phyloP scores from a whole-genome alignment of 257 asterid species.

The Penstemon barbatus region DNA sequence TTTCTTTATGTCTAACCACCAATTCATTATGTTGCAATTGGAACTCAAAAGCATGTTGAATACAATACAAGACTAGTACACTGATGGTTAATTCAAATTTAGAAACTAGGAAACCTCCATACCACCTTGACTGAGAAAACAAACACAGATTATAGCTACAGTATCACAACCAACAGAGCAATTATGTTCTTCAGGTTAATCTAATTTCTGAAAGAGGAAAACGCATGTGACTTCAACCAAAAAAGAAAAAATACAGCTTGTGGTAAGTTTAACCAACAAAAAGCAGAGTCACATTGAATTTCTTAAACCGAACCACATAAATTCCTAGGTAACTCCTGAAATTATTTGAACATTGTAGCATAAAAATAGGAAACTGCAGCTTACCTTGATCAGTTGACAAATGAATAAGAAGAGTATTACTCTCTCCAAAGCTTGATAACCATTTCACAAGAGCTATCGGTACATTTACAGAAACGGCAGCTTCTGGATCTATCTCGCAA shows the following conservation, averaged over 20 bases:
- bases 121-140: too few relatives aligned
- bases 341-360: not conserved
- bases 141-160: too few relatives aligned
- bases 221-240: too few relatives aligned
- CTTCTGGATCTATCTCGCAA: slow-evolving; percentile 81
- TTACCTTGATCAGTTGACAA: slow-evolving; percentile 97
- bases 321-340: not conserved
- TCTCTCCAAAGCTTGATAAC: slow-evolving; percentile 61
- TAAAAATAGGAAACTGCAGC: not conserved
- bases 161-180: too few relatives aligned
- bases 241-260: too few relatives aligned
- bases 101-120: too few relatives aligned
- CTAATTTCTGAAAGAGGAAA: too few relatives aligned
- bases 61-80: slow-evolving; percentile 8
- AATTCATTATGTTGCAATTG: not conserved
- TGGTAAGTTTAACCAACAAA: too few relatives aligned
- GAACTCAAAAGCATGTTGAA: slow-evolving; percentile 13
- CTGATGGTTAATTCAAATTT: slow-evolving; percentile 15
- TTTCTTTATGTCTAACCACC: slow-evolving; percentile 5
- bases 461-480: slow-evolving; percentile 85
- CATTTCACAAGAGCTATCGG: slow-evolving; percentile 77
- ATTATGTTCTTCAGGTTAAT: too few relatives aligned
- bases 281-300: too few relatives aligned
- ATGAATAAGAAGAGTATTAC: slow-evolving; percentile 62
- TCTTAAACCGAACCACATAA: too few relatives aligned